Conservation (phyloP, 495 filamentous ascomycete genomes). For the Annulohypoxylon bovei region DNA sequence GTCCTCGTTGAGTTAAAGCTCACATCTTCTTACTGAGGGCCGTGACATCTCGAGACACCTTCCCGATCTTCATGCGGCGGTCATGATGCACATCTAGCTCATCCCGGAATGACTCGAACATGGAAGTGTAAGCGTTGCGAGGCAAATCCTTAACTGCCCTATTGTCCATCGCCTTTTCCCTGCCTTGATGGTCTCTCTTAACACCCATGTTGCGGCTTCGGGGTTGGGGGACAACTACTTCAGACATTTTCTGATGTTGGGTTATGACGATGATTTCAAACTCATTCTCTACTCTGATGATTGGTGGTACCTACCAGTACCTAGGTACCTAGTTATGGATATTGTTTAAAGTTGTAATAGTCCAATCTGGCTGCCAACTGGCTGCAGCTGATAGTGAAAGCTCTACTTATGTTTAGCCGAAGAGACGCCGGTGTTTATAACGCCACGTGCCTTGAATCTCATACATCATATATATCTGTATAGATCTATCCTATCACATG, state of each 20-base stretch:
- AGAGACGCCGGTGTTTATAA: conserved; percentile 10
- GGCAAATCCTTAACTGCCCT: conserved; percentile 45
- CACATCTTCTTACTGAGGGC: conserved; percentile 97
- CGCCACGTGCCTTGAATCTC: conserved; percentile 1
- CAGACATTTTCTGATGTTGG: conserved; percentile 24
- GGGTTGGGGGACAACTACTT: conserved; percentile 47
- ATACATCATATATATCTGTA: not conserved
- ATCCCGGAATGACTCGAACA: conserved; percentile 85
- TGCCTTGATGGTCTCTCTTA: conserved; percentile 70
- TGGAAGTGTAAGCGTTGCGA: conserved; percentile 68
- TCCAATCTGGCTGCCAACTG: not conserved
- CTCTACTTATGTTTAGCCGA: not conserved
- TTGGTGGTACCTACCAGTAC: too few species aligned
- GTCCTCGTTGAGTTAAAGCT: conserved; percentile 41
- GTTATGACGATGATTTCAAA: conserved; percentile 20
- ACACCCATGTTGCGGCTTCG: conserved; percentile 51
- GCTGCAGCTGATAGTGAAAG: not conserved
- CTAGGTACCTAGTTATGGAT: too few species aligned
- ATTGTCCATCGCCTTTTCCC: conserved; percentile 53
- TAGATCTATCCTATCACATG: too few species aligned
- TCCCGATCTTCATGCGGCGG: conserved; percentile 87
- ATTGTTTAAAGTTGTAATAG: not conserved
- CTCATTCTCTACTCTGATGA: not conserved
- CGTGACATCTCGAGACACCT: conserved; percentile 89
- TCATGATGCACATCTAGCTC: conserved; percentile 96